These are phyloP conservation scores for Crucibulum laeve DNA, from an alignment of 768 basidiomycete species.

Conservation along the genomic window DNA sequence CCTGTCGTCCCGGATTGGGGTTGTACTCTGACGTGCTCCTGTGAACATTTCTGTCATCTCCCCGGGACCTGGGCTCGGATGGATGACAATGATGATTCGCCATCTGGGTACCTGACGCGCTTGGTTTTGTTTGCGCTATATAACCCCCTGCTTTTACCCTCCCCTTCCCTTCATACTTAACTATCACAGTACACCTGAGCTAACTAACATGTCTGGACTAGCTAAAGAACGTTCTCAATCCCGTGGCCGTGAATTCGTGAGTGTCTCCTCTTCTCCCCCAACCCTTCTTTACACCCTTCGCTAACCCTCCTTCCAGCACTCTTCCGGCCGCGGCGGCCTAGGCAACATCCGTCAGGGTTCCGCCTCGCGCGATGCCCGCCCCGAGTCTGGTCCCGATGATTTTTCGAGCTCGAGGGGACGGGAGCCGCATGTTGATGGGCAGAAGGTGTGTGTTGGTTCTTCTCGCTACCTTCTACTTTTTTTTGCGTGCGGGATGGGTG, in stretches of 20 bases:
- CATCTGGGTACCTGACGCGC: not conserved
- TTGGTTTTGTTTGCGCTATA: not conserved
- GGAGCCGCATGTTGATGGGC: slow-evolving; percentile 38
- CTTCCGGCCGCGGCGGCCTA: slow-evolving; percentile 63
- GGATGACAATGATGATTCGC: not conserved
- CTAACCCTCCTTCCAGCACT: slow-evolving; percentile 27
- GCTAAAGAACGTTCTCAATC: slow-evolving; percentile 55
- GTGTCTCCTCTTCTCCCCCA: slow-evolving; percentile 16
- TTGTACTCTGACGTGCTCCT: not conserved
- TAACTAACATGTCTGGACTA: slow-evolving; percentile 17
- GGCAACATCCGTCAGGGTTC: slow-evolving; percentile 62
- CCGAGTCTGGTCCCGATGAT: slow-evolving; percentile 46
- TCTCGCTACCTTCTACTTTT: no score
- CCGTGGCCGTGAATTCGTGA: slow-evolving; percentile 57
- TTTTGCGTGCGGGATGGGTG: no score
- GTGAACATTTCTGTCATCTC: not conserved
- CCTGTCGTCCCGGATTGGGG: not conserved
- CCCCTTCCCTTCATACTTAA: not conserved
- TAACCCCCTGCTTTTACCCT: slow-evolving; percentile 3
- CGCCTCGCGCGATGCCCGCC: slow-evolving; percentile 37
- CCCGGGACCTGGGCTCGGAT: not conserved
- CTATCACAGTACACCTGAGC: not conserved
- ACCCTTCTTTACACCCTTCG: slow-evolving; percentile 1
- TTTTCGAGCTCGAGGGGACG: slow-evolving; percentile 57
- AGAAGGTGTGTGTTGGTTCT: slow-evolving; percentile 25